Base-by-base conservation (phyloP, 345 rosid species). In the Salix caprea region DNA sequence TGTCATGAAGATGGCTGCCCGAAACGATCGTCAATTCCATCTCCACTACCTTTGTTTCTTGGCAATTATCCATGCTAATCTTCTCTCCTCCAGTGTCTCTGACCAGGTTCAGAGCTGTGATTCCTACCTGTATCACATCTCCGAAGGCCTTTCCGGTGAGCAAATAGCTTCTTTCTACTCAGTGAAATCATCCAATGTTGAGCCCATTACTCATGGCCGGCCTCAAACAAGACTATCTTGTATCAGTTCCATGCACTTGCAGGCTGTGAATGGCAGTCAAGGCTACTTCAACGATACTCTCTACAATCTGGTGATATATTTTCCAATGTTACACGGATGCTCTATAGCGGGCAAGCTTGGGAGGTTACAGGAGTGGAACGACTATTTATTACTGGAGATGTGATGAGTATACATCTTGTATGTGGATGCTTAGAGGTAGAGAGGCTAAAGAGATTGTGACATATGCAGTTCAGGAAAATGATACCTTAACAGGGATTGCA, bases 231-330 rank as follows among this genome's bases (percentile, higher is more conserved):
- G 82, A 71, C 74, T 83, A 69, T 68, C 81, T 83, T 9, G 73
- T 79, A 11, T 70, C 78, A 12, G 80, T 86, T 48, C 76, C 80
- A n/a, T 86, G 88, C 74, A 74, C 72, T 66, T 86, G 83, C 73
- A 83, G 42, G 80, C 78, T 36, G 85, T 82, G 34, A 76, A 81
- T 74, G 86, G 82, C 76, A 79, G 78, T 18, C 30, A 2, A 12
- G 86, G 76, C 6, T 83, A 79, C 76, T 86, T 81, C 58, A 77
- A 81, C 19, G 78, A 85, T 11, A 76, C 83, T 15, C 2, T 62
- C 61, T 86, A 48, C 54, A 58, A 56, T 23, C 61, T 12, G 76
- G 74, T 0, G 84, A 77, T 21, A 79, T 74, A 32, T 77, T 71
- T 46, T 26, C 8, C 11, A 23, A 67, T 28, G 24, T 72, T 46